Evolutionary conservation across 2,329 filamentous ascomycete genomes (phyloP), one percentile per base, ranked within the genome.

Genomic region (Colletotrichum neosansevieriae): DNA sequence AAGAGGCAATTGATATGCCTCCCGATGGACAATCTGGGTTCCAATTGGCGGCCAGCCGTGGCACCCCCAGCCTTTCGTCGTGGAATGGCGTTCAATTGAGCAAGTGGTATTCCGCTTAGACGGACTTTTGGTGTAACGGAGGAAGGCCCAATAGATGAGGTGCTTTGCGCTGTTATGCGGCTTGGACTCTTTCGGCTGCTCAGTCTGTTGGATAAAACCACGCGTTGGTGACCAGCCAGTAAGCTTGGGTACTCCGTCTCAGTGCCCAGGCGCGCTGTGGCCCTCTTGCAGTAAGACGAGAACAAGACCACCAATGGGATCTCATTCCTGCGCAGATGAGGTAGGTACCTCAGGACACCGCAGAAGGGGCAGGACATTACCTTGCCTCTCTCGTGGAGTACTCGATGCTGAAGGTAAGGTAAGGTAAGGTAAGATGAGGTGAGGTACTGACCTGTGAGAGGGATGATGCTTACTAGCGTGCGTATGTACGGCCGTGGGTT

Each of bases 91-190:
- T 47, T 58, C 34, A 29, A 47, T 19, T 24, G 56, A 42, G 42
- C 56, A 32, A 47, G 56, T 34, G n/a, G 15, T 32, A 51, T 61
- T 19, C 45, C 36, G 58, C 58, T 61, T 42, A 17, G 47, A 59
- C 58, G 19, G 58, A 47, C 34, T 42, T n/a, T 51, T 47, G 21
- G 58, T 50, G 34, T 60, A 10, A 9, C 51, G 50, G 45, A 19
- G 58, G 45, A 40, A 42, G 36, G 45, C 42, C 34, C 58, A 42
- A 44, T 15, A 11, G 45, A 51, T 51, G 47, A 51, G 58, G 34
- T 51, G 58, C 45, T 51, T n/a, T 42, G 42, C 21, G 9, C 29
- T 6, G 29, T 7, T 29, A 2, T 38, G n/a, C 9, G 15, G 44
- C 57, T 47, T 50, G 32, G 29, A 24, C 40, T 24, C 24, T 49